A percentile compares a stretch with the other conserved stretches of the same genome.
Evolutionary conservation across 176 grass and related monocot genomes (phyloP).

Genomic region (Bonia amplexicaulis): DNA sequence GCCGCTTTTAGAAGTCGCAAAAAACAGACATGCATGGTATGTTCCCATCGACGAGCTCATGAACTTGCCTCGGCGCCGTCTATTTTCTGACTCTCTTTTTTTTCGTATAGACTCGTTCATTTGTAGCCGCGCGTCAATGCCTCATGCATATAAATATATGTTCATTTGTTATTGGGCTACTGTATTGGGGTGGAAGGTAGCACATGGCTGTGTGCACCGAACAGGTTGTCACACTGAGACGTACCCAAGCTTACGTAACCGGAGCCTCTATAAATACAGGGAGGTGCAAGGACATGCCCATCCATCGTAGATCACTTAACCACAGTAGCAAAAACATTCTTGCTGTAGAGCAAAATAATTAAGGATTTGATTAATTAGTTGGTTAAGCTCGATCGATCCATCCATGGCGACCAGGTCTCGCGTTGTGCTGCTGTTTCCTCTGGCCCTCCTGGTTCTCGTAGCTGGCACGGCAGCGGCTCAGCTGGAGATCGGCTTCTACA

Average conservation of each 20-base stretch:
- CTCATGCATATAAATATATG: neutral
- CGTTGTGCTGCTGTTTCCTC: neutral
- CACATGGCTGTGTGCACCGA: slow-evolving; percentile 19
- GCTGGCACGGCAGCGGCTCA: slow-evolving; percentile 29
- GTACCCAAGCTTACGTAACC: neutral
- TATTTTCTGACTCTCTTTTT: neutral
- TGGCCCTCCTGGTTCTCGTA: neutral
- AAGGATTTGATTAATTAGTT: neutral
- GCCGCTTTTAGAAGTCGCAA: too few relatives aligned
- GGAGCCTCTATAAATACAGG: slow-evolving; percentile 15
- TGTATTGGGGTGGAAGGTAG: slow-evolving; percentile 22
- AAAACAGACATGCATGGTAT: neutral
- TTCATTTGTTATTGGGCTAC: neutral
- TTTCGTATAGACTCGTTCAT: neutral
- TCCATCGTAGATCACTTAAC: neutral
- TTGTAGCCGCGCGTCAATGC: neutral
- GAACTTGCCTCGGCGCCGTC: slow-evolving; percentile 15
- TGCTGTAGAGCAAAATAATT: neutral
- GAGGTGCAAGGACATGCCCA: neutral
- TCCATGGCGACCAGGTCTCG: slow-evolving; percentile 10
- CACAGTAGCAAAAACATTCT: neutral
- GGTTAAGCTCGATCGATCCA: neutral
- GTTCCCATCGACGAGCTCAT: neutral
- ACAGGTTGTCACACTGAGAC: slow-evolving; percentile 20
- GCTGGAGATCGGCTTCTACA: slow-evolving; percentile 50